phyloP scores from a whole-genome alignment of 2,329 filamentous ascomycete species.

The Aspergillus sp. region DNA sequence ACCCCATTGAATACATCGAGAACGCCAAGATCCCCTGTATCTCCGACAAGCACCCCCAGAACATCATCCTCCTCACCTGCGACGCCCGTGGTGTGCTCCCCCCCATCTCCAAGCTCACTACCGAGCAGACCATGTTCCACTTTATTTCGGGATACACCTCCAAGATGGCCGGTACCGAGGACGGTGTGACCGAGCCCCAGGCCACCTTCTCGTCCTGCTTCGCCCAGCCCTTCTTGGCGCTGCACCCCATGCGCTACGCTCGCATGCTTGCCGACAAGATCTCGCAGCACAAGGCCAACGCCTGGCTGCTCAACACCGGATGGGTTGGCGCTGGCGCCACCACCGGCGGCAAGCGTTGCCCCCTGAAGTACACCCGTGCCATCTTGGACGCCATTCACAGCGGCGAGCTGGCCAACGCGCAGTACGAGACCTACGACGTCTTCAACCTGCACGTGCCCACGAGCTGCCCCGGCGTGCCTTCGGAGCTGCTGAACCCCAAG shows the following conservation, averaged over 20 bases:
- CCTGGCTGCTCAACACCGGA: constrained; percentile 97
- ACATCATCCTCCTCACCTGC: constrained; percentile 98
- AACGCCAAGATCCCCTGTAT: constrained; percentile 99
- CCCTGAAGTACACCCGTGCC: constrained; percentile 96
- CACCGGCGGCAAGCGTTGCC: constrained; percentile 94
- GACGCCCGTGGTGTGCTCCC: constrained; percentile 96
- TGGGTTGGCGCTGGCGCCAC: constrained; percentile 91
- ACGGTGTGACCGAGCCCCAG: constrained; percentile 94
- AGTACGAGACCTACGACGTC: constrained; percentile 92
- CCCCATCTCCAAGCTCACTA: constrained; percentile 94
- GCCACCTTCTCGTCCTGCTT: constrained; percentile 99
- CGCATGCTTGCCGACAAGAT: constrained; percentile 99
- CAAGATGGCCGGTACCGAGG: constrained; percentile 99
- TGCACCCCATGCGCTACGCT: constrained; percentile 99
- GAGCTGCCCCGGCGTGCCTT: constrained; percentile 81
- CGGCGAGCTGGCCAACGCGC: constrained; percentile 86
- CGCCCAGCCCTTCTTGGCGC: constrained; percentile 96
- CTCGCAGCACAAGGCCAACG: constrained; percentile 87
- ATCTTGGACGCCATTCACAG: constrained; percentile 98
- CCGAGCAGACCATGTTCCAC: constrained; percentile 99
- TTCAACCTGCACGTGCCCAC: constrained; percentile 98
- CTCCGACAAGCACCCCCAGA: constrained; percentile 81
- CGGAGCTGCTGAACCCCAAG: constrained; percentile 90
- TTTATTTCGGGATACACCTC: constrained; percentile 99
- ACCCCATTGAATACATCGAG: constrained; percentile 97